phyloP scores from a whole-genome alignment of 148 eudicot genomes.

The Spergularia bocconei region DNA sequence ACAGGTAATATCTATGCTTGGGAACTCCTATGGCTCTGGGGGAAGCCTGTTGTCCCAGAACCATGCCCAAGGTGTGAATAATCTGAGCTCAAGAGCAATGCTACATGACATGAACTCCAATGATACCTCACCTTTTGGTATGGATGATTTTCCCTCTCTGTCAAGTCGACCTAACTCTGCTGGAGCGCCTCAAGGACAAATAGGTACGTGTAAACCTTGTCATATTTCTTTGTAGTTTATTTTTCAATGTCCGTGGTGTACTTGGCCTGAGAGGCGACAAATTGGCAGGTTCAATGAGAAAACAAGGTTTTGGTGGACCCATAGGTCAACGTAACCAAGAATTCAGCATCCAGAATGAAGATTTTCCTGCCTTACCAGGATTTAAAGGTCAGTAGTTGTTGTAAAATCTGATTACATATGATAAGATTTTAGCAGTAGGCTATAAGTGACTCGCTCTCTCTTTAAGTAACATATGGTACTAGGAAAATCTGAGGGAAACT shows the following conservation, averaged over 20 bases:
- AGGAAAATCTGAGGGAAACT: neutral
- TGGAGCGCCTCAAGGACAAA: slow-evolving; percentile 85
- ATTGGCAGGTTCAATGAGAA: slow-evolving; percentile 70
- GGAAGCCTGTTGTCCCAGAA: slow-evolving; percentile 71
- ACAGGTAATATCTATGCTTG: slow-evolving; percentile 79
- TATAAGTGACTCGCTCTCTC: neutral
- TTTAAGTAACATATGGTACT: neutral
- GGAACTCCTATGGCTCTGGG: slow-evolving; percentile 64
- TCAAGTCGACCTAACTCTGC: slow-evolving; percentile 78
- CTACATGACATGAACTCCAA: slow-evolving; percentile 69
- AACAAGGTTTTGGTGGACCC: slow-evolving; percentile 82
- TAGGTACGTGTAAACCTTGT: slow-evolving; percentile 41
- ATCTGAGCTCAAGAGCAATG: slow-evolving; percentile 68
- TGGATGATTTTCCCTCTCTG: slow-evolving; percentile 85
- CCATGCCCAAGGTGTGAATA: slow-evolving; percentile 65
- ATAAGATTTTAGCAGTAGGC: neutral
- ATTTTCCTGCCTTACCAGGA: slow-evolving; percentile 94
- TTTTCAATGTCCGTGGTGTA: slow-evolving; percentile 5
- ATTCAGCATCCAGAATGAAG: slow-evolving; percentile 93
- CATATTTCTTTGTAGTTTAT: slow-evolving; percentile 8
- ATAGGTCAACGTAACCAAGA: slow-evolving; percentile 86
- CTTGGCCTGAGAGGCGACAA: slow-evolving; percentile 17
- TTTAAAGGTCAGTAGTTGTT: slow-evolving; percentile 53
- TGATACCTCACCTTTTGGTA: slow-evolving; percentile 73
- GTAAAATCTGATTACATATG: neutral